These are phyloP conservation scores for Schizonepeta tenuifolia DNA, from an alignment of 257 asterid species.

Conservation along the genomic window DNA sequence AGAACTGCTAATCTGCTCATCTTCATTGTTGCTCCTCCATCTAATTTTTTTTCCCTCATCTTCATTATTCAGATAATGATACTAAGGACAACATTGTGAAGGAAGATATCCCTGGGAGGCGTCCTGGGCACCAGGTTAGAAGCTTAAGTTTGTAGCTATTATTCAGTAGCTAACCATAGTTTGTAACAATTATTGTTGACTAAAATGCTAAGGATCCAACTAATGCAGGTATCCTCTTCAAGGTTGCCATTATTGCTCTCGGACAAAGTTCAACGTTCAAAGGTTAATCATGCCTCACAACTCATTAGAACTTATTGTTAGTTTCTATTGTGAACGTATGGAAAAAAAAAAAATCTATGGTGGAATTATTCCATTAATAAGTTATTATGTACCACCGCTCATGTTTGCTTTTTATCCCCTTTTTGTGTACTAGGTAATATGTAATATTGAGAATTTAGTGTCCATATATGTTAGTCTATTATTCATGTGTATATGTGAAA, in stretches of 20 bases:
- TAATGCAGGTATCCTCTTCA: constrained; percentile 68
- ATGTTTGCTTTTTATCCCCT: constrained; percentile 12
- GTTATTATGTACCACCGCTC: background rate
- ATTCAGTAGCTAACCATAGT: constrained; percentile 26
- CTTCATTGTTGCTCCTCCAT: constrained; percentile 24
- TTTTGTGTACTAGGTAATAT: constrained; percentile 10
- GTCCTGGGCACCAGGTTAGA: constrained; percentile 59
- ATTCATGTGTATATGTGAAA: background rate
- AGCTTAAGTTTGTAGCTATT: constrained; percentile 23
- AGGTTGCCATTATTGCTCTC: constrained; percentile 79
- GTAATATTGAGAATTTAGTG: background rate
- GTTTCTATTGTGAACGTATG: background rate
- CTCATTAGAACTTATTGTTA: constrained; percentile 16
- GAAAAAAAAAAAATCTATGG: constrained; percentile 8
- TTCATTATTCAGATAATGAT: constrained; percentile 50
- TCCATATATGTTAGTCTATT: background rate
- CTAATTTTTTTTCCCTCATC: constrained; percentile 29
- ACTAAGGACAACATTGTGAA: constrained; percentile 45
- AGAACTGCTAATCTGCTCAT: constrained; percentile 21
- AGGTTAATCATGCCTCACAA: constrained; percentile 50
- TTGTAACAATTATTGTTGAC: constrained; percentile 20
- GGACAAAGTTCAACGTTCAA: constrained; percentile 82
- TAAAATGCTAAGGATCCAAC: constrained; percentile 26
- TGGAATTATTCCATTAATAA: constrained; percentile 5
- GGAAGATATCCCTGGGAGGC: constrained; percentile 55